A percentile compares a stretch with the other conserved stretches of the same genome.
phyloP scores from a whole-genome alignment of 129 eudicot genomes.

The Logfia minima region DNA sequence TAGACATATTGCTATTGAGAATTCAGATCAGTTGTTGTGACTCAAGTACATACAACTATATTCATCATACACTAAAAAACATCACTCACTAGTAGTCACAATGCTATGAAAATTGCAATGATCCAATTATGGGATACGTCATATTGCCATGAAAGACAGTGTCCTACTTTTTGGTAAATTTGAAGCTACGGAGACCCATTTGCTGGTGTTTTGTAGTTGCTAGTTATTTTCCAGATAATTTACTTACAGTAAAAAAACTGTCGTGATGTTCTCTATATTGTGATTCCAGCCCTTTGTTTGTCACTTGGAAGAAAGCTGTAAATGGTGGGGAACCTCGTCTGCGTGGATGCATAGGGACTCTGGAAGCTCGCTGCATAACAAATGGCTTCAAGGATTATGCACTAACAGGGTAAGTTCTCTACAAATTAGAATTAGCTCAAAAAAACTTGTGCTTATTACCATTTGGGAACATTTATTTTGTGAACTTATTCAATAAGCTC shows the following conservation, averaged over 20 bases:
- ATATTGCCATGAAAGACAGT: no score
- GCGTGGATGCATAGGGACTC: conserved; percentile 96
- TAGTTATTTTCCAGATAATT: neutral
- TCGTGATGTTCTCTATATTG: neutral
- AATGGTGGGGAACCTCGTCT: conserved; percentile 90
- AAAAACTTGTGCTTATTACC: neutral
- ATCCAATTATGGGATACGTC: no score
- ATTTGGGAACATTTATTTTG: neutral
- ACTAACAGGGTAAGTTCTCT: conserved; percentile 62
- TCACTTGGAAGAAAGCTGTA: conserved; percentile 88
- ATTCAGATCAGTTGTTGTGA: no score
- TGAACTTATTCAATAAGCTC: neutral
- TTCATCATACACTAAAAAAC: no score
- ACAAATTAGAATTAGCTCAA: neutral
- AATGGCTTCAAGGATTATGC: conserved; percentile 89
- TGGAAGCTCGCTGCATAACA: conserved; percentile 63
- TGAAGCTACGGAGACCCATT: no score
- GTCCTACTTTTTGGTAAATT: no score
- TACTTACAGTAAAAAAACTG: neutral
- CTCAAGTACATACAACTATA: no score
- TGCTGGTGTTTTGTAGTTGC: neutral
- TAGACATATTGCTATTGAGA: no score
- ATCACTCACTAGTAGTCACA: no score
- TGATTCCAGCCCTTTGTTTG: conserved; percentile 93
- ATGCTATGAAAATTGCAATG: no score